These are phyloP conservation scores for Daldinia bambusicola DNA, from an alignment of 495 filamentous ascomycete genomes.

Conservation along the genomic window DNA sequence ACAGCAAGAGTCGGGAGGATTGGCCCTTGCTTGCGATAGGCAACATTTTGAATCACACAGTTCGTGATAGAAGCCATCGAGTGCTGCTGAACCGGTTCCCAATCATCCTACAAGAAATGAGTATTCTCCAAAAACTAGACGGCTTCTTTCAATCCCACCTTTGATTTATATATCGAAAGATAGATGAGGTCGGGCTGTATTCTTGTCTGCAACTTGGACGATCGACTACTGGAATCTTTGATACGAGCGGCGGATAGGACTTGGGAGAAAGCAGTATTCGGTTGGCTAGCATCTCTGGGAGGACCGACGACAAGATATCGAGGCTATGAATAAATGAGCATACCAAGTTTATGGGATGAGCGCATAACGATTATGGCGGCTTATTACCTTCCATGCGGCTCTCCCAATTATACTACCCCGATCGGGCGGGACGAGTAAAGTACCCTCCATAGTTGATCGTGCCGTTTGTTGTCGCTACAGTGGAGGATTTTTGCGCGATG, in stretches of 20 bases:
- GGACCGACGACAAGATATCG: conserved; percentile 60
- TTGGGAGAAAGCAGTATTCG: conserved; percentile 42
- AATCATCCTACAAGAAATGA: conserved; percentile 57
- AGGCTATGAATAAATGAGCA: conserved; percentile 47
- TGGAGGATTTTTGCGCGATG: conserved; percentile 26
- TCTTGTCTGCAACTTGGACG: conserved; percentile 45
- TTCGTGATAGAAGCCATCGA: conserved; percentile 60
- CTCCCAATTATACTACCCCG: conserved; percentile 65
- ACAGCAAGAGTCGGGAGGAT: conserved; percentile 61
- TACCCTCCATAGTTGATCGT: conserved; percentile 63
- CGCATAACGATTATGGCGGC: conserved; percentile 10
- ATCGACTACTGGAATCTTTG: conserved; percentile 44
- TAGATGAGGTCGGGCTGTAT: conserved; percentile 52
- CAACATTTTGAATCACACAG: conserved; percentile 61
- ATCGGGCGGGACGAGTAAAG: conserved; percentile 64
- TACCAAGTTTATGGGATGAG: neutral
- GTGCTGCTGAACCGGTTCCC: conserved; percentile 61
- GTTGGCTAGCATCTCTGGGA: conserved; percentile 33
- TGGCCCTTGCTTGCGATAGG: conserved; percentile 65
- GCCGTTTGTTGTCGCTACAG: conserved; percentile 33
- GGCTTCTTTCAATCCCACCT: conserved; percentile 49
- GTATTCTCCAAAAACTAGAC: conserved; percentile 10
- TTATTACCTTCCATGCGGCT: conserved; percentile 66
- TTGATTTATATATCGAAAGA: conserved; percentile 65
- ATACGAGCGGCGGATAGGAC: conserved; percentile 46